Base-by-base conservation (phyloP, 2,329 filamentous ascomycete genomes). In the Microsporum audouinii region DNA sequence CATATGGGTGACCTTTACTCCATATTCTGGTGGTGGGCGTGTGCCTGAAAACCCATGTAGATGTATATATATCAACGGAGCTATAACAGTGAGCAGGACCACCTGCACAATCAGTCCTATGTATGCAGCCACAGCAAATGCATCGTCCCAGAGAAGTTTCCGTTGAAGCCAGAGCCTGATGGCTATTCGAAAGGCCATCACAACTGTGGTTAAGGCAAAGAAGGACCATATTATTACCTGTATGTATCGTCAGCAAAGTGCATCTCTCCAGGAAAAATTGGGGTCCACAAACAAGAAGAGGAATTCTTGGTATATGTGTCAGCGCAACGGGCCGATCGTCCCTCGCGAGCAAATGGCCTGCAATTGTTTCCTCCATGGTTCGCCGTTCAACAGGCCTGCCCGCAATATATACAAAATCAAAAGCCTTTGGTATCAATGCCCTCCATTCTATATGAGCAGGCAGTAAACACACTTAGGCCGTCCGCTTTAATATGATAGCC, bases 101-200 rank as follows among this genome's bases (percentile, higher is more conserved):
- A 58, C 12, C 31, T 63, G 62, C 14, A n/a, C 56, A 7, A 63
- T 7, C 14, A 62, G 58, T 14, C 57, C 36, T 14, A 60, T 2
- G 51, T 60, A 63, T 7, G 39, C 60, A 7, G 57, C 23, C 23
- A 57, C 41, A 5, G 58, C 60, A 29, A 62, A 60, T 12, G 59
- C 45, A 36, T 63, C 62, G 34, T 63, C 62, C 62, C 60, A 63
- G 58, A 63, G 62, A 5, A 63, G 47, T 14, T 29, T 41, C 34
- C 60, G 53, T 34, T 62, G 60, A 31, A 63, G 57, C 62, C 60
- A 63, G 45, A 63, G 7, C 33, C 62, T 58, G 51, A 63, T 63
- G 5, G 14, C 36, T 41, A 45, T 27, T 31, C 62, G 62, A 43
- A 34, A 60, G 7, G 55, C n/a, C 17, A 63, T 39, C 6, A 63